A percentile compares a stretch with the other conserved stretches of the same genome.
Conservation (phyloP, 2,329 filamentous ascomycete genomes). For the Trichoderma semiorbis region DNA sequence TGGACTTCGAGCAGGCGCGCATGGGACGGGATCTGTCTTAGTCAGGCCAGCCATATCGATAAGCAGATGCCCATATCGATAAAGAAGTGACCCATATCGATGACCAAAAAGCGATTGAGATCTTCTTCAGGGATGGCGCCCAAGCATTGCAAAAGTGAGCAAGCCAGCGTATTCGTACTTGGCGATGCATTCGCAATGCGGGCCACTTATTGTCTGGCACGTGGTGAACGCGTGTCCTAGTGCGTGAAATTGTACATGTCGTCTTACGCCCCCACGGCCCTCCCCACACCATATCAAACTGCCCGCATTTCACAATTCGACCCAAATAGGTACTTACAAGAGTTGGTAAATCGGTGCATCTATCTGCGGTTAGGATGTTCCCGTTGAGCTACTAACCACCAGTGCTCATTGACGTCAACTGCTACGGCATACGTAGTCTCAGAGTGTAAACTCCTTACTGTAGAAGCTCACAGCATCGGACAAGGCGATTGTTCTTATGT, state of each 20-base stretch:
- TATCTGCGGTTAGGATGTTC: background rate
- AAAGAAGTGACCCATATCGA: background rate
- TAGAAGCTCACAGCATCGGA: no score
- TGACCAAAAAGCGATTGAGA: background rate
- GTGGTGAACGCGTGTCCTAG: background rate
- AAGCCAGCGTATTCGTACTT: background rate
- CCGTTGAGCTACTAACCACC: background rate
- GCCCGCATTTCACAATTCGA: background rate
- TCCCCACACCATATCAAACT: background rate
- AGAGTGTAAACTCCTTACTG: no score
- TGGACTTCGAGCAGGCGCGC: background rate
- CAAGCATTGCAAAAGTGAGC: background rate
- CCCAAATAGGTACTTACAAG: no score
- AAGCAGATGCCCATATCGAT: no score
- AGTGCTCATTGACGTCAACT: rapidly evolving
- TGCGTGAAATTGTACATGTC: background rate
- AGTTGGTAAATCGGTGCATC: background rate
- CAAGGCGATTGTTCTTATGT: no score
- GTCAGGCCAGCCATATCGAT: background rate
- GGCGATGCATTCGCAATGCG: background rate
- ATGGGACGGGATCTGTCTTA: background rate
- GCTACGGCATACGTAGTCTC: background rate
- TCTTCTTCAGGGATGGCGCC: background rate
- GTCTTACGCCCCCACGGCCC: background rate
- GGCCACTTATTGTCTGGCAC: background rate